Evolutionary conservation across 2,329 filamentous ascomycete genomes (phyloP).

Genomic region (Gnomoniopsis smithogilvyi): DNA sequence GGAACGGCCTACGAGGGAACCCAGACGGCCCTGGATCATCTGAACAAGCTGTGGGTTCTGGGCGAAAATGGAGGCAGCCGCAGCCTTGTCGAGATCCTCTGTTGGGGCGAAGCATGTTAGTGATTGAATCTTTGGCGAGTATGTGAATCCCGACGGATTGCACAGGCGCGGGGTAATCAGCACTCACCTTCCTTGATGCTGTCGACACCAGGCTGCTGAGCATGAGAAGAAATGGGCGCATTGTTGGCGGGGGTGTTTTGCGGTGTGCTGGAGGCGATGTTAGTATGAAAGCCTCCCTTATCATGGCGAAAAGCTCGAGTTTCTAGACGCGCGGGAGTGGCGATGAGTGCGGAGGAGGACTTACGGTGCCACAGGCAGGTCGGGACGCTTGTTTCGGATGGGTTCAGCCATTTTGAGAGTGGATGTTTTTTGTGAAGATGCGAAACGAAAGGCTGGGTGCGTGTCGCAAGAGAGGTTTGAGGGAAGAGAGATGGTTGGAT

Average conservation of each 20-base stretch:
- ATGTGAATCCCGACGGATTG: neutral
- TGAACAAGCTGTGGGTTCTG: conserved; percentile 92
- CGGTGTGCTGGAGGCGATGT: conserved; percentile 68
- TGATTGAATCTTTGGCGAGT: neutral
- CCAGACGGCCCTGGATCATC: conserved; percentile 97
- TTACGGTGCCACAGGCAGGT: conserved; percentile 56
- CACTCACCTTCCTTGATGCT: conserved; percentile 95
- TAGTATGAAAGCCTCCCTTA: conserved; percentile 19
- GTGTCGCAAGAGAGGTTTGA: neutral
- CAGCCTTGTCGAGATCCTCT: conserved; percentile 83
- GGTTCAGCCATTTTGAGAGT: conserved; percentile 55
- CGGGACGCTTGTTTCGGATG: conserved; percentile 61
- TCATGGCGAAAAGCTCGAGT: conserved; percentile 6
- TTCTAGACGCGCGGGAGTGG: neutral
- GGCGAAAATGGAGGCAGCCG: conserved; percentile 89
- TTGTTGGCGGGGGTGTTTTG: conserved; percentile 96
- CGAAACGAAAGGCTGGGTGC: conserved; percentile 16
- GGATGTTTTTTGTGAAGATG: conserved; percentile 24
- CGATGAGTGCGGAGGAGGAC: conserved; percentile 29
- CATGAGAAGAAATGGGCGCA: conserved; percentile 95
- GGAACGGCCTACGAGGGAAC: conserved; percentile 86
- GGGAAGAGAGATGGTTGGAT: neutral
- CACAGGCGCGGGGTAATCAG: conserved; percentile 11
- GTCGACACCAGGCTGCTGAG: conserved; percentile 87
- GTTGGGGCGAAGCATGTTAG: conserved; percentile 24